Percentiles rank a stretch among this genome's conserved stretches.
These are phyloP conservation scores for Entrophospora sp. DNA, from an alignment of 192 early-diverging fungal species.

Conservation along the genomic window DNA sequence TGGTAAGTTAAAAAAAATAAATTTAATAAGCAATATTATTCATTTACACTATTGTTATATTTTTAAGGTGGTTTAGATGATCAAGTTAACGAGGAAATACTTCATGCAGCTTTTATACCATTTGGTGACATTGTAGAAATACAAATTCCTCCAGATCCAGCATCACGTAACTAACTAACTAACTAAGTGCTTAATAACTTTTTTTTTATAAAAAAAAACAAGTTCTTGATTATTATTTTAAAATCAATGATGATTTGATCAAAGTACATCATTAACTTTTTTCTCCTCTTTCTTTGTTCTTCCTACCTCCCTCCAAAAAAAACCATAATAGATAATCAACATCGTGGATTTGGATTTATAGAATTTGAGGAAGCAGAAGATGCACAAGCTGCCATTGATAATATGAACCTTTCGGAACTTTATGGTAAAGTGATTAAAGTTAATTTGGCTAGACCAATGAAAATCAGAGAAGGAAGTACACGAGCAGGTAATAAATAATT, in stretches of 20 bases:
- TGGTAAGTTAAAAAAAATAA: constrained; percentile 18
- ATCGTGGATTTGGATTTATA: constrained; percentile 94
- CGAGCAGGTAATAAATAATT: constrained; percentile 27
- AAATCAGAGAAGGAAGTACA: constrained; percentile 31
- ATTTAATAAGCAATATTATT: background rate
- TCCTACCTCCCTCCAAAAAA: too few species aligned
- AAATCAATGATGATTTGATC: too few species aligned
- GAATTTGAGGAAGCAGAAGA: constrained; percentile 84
- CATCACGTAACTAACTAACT: constrained; percentile 45
- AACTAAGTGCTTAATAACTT: background rate
- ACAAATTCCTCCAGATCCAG: constrained; percentile 74
- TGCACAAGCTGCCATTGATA: constrained; percentile 82
- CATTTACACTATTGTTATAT: background rate
- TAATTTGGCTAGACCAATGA: constrained; percentile 65
- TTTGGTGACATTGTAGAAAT: constrained; percentile 93
- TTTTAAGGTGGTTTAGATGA: constrained; percentile 66
- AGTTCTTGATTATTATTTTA: too few species aligned
- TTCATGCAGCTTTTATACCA: constrained; percentile 87
- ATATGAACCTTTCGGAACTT: constrained; percentile 87
- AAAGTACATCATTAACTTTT: background rate
- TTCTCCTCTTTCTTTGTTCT: constrained; percentile 3
- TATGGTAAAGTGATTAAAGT: constrained; percentile 85
- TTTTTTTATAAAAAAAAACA: background rate
- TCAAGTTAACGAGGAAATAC: constrained; percentile 64
- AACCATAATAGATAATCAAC: constrained; percentile 49